Evolutionary conservation across 805 yeast species (phyloP).

Genomic region (Nakazawaea populi): DNA sequence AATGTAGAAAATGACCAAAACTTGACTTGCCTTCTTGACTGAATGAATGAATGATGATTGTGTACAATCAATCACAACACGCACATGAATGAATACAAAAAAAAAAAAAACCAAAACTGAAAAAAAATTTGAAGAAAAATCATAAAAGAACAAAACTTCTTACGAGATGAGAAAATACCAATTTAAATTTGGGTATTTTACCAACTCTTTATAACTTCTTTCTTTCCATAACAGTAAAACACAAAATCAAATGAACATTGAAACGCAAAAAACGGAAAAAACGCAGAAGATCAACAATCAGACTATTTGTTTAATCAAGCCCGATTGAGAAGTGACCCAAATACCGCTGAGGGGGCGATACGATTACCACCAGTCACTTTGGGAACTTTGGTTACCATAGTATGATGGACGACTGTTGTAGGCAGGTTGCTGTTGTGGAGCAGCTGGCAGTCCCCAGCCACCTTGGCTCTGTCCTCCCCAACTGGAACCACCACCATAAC

Average conservation of each 20-base stretch:
- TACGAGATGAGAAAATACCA: too few species aligned
- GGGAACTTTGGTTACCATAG: slow-evolving; percentile 19
- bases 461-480: slow-evolving; percentile 20
- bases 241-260: background rate
- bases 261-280: background rate
- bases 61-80: background rate
- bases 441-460: slow-evolving; percentile 10
- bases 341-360: background rate
- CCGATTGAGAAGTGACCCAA: too few species aligned
- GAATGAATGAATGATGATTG: background rate
- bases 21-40: background rate
- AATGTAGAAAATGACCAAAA: slow-evolving; percentile 1
- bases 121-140: background rate
- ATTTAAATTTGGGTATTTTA: too few species aligned
- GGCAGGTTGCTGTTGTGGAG: slow-evolving; percentile 2
- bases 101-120: background rate
- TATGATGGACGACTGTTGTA: slow-evolving; percentile 10
- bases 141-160: background rate
- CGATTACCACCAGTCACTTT: slow-evolving; percentile 1
- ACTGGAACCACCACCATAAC: slow-evolving; percentile 29
- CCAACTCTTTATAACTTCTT: background rate
- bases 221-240: background rate
- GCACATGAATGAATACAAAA: background rate
- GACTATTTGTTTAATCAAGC: too few species aligned
- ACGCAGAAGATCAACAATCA: too few species aligned